A percentile compares a stretch with the other conserved stretches of the same genome.
Conservation (phyloP, 176 grass and related monocot genomes). For the Echinochloa phyllopogon region DNA sequence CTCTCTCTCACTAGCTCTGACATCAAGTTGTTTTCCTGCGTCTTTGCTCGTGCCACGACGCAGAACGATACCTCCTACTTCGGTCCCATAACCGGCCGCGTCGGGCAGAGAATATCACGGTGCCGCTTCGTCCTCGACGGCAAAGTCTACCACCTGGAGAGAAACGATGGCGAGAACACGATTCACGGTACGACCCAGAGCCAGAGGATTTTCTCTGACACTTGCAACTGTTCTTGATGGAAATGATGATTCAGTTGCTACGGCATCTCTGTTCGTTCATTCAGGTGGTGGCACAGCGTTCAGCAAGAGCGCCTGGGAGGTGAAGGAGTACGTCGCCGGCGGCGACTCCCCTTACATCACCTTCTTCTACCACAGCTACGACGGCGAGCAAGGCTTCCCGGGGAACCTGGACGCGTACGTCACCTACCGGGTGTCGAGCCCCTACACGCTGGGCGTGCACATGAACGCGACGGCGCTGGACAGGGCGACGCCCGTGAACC, state of each 20-base stretch:
- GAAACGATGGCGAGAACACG: conserved; percentile 69
- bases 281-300: conserved; percentile 78
- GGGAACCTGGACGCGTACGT: conserved; percentile 75
- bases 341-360: conserved; percentile 74
- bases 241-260: rapidly evolving
- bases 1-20: no score
- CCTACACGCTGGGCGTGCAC: conserved; percentile 58
- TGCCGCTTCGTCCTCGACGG: conserved; percentile 70
- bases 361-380: conserved; percentile 74
- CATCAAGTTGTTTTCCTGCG: neutral
- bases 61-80: conserved; percentile 78
- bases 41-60: neutral
- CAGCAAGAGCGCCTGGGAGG: conserved; percentile 70
- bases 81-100: conserved; percentile 74
- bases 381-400: conserved; percentile 85
- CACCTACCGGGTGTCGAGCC: conserved; percentile 65
- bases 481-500: conserved; percentile 80
- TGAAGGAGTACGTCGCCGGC: conserved; percentile 64
- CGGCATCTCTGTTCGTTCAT: no score
- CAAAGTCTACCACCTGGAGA: conserved; percentile 53
- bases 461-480: conserved; percentile 58
- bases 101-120: conserved; percentile 64
- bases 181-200: conserved; percentile 63
- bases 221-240: neutral
- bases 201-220: neutral